phyloP scores from a whole-genome alignment of 1,284 basidiomycete species.

The Austroboletus niveus region DNA sequence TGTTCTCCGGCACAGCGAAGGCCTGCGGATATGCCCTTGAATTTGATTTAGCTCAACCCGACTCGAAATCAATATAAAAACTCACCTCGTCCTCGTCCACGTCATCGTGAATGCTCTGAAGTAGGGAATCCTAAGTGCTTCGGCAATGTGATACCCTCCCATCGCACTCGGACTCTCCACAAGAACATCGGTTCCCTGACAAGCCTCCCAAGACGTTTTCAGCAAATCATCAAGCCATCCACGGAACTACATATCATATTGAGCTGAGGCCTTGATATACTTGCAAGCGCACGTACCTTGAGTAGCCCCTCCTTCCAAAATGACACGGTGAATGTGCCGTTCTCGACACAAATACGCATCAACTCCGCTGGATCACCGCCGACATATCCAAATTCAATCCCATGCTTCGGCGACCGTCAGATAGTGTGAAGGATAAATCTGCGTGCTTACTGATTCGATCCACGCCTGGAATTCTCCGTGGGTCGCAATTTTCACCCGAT shows the following conservation, averaged over 20 bases:
- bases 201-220: constrained; percentile 92
- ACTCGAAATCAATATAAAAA: not conserved
- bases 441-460: constrained; percentile 81
- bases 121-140: constrained; percentile 90
- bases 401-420: constrained; percentile 55
- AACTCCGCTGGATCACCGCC: constrained; percentile 97
- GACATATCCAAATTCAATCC: constrained; percentile 90
- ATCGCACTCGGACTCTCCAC: constrained; percentile 96
- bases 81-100: constrained; percentile 72
- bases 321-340: constrained; percentile 93
- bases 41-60: constrained; percentile 7
- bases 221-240: constrained; percentile 97
- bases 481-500: constrained; percentile 82
- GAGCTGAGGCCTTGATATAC: constrained; percentile 1
- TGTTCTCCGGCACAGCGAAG: constrained; percentile 92
- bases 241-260: constrained; percentile 64
- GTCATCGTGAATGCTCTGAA: constrained; percentile 91
- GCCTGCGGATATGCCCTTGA: constrained; percentile 92
- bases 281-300: constrained; percentile 54
- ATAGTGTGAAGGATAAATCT: not conserved
- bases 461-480: constrained; percentile 94
- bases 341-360: constrained; percentile 93
- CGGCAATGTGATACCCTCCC: constrained; percentile 98
- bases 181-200: constrained; percentile 90
- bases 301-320: constrained; percentile 89